These are phyloP conservation scores for Coemansia sp. DNA, from an alignment of 192 early-diverging fungal genomes.

Conservation along the genomic window DNA sequence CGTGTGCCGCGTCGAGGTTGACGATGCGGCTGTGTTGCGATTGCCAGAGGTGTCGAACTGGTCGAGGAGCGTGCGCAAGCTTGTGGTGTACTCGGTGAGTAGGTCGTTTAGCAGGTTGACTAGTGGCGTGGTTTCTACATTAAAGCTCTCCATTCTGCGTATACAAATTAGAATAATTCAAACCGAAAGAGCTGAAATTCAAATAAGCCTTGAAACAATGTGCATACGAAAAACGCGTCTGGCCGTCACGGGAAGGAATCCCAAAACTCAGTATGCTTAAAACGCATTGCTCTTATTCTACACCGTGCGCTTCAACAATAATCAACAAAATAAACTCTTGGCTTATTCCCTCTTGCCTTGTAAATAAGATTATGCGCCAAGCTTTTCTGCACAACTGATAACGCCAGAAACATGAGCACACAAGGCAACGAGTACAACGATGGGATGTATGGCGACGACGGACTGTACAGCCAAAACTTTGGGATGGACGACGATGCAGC, in stretches of 20 bases:
- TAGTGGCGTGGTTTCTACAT: slow-evolving; percentile 37
- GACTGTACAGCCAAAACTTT: not conserved
- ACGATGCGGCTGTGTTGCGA: slow-evolving; percentile 18
- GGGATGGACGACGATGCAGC: not conserved
- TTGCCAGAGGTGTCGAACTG: slow-evolving; percentile 43
- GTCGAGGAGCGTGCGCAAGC: slow-evolving; percentile 35
- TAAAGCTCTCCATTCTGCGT: slow-evolving; percentile 20
- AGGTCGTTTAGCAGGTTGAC: slow-evolving; percentile 36
- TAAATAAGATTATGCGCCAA: too few species aligned
- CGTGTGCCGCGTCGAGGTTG: slow-evolving; percentile 11
- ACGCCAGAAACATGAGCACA: too few species aligned
- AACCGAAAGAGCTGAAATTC: not conserved
- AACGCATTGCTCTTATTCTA: not conserved
- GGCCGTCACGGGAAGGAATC: too few species aligned
- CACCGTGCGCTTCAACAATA: too few species aligned
- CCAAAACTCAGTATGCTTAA: not conserved
- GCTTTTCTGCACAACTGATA: too few species aligned
- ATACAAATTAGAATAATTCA: not conserved
- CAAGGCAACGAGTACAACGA: not conserved
- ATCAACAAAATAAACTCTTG: too few species aligned
- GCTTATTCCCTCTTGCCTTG: not conserved
- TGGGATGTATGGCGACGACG: not conserved
- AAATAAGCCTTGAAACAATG: not conserved
- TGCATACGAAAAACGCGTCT: too few species aligned
- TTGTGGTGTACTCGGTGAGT: slow-evolving; percentile 33